Evolutionary conservation across 2,329 filamentous ascomycete genomes (phyloP).

Genomic region (Pestalotiopsis sp.): DNA sequence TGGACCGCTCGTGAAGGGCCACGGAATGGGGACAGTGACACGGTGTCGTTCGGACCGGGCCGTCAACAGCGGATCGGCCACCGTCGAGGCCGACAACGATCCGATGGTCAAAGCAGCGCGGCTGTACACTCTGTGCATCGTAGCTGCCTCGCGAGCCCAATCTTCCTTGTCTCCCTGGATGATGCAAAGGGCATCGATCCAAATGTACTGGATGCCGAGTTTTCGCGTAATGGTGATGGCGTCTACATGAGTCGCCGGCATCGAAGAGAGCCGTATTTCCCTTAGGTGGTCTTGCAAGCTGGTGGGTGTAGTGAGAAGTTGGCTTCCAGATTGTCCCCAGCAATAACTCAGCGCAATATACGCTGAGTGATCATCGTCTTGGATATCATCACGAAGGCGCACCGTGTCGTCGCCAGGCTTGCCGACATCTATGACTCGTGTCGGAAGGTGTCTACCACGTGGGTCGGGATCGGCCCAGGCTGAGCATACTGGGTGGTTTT

Average conservation of each 20-base stretch:
- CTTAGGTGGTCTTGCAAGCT: not conserved
- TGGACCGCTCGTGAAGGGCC: not conserved
- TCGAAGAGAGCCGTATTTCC: not conserved
- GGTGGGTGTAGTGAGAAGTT: not conserved
- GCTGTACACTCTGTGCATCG: conserved; percentile 11
- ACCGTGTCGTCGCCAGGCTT: not conserved
- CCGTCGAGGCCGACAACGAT: not conserved
- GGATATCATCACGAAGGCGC: not conserved
- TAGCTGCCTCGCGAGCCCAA: conserved; percentile 6
- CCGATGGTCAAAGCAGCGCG: conserved; percentile 12
- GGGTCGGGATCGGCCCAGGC: not conserved
- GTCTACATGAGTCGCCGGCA: not conserved
- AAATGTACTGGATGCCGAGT: conserved; percentile 2
- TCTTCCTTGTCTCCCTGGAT: conserved; percentile 5
- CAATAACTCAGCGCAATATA: conserved; percentile 4
- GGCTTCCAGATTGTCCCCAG: not conserved
- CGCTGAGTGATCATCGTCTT: not conserved
- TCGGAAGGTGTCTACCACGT: not conserved
- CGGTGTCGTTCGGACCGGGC: not conserved
- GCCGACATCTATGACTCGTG: not conserved
- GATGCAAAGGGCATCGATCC: conserved; percentile 5
- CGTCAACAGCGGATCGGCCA: not conserved
- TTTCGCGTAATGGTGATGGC: not conserved
- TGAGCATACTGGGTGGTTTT: not conserved
- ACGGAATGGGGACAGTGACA: not conserved